Evolutionary conservation across 225 moss, liverwort and hornwort genomes (phyloP), one percentile per base, ranked within the genome.

Genomic region (Physcomitrellopsis africana): DNA sequence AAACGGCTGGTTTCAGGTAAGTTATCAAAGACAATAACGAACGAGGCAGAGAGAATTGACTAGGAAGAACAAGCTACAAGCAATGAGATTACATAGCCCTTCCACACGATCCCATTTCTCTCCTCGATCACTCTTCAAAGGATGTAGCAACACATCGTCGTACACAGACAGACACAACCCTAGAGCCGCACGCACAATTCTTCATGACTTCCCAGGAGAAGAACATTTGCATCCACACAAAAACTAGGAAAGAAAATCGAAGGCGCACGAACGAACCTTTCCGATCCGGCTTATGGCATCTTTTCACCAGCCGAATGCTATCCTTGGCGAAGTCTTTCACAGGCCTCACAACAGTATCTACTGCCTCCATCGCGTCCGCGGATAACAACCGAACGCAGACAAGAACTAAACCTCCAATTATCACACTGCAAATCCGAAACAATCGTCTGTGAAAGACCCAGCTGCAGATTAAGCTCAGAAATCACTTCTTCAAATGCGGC

Each of bases 221-320:
- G 24, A 26, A 15, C 42, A 13, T 11, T 44, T 0, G 3, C 44
- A 44, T 24, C 24, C 1, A 20, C 3, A 42, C 18, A 10, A 32
- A 45, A 19, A 29, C 0, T 16, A 47, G 1, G 3, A 54, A 27
- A 16, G 11, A 13, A 17, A 49, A 9, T 7, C 43, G 18, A 63
- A 63, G 19, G 48, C 18, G 10, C 16, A 5, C 6, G 1, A 44
- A 54, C 64, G 37, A 13, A 87, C 84, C 87, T 85, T 53, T 80
- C 51, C 84, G 87, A 80, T 93, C 93, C 5, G 93, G 93, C 65
- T 93, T 93, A 76, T 93, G 93, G 75, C 93, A 93, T 59, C 87
- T 66, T 71, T 88, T 93, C 32, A 93, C 91, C 45, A 93, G 83
- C 43, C 89, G 82, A 65, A 93, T 80, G 54, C 91, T 93, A 69